Base-by-base conservation (phyloP, 768 basidiomycete species). In the Lentinula detonsa region DNA sequence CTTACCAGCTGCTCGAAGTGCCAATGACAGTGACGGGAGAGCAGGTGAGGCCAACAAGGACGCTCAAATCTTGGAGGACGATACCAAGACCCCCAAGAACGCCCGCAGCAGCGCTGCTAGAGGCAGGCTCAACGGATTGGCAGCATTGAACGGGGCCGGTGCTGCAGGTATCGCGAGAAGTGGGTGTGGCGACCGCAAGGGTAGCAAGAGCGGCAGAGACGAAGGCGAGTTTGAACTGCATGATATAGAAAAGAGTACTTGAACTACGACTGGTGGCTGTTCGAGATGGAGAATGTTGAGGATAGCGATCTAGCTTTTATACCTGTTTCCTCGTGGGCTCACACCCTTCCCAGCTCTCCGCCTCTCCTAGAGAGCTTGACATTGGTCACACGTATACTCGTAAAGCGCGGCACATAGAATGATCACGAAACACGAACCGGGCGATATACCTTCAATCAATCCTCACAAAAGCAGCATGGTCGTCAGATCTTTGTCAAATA, bases 21-120 rank as follows among this genome's bases (percentile, higher is more conserved):
- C 31, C 55, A n/a, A 65, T 42, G 31, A 58, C 48, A 23, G 31
- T 45, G 18, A 51, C 31, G 35, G 53, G 53, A n/a, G 46, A 37
- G 58, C 65, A 66, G 4, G 49, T 37, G 10, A 52, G 11, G 16
- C 28, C 58, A n/a, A 64, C 55, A 15, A 18, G 5, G 9, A 40
- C 37, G 28, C 39, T 53, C 50, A 33, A 34, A 37, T 50, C 87
- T 5, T 90, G 81, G 6, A 91, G 73, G 69, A 88, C 89, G 52
- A 68, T 63, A 63, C 66, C 67, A 59, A 62, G 10, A 34, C 59
- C 57, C n/a, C 49, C 62, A 37, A 69, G 53, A 11, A 68, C 11
- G n/a, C 18, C 37, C 15, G 59, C 34, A 11, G 58, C 63, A 15
- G 61, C 57, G 28, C 61, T 51, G 23, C 40, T 39, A 18, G 60